Percentiles rank a stretch among this genome's conserved stretches.
phyloP scores from a whole-genome alignment of 306 rosid species.

The Trichosanthes truncata region DNA sequence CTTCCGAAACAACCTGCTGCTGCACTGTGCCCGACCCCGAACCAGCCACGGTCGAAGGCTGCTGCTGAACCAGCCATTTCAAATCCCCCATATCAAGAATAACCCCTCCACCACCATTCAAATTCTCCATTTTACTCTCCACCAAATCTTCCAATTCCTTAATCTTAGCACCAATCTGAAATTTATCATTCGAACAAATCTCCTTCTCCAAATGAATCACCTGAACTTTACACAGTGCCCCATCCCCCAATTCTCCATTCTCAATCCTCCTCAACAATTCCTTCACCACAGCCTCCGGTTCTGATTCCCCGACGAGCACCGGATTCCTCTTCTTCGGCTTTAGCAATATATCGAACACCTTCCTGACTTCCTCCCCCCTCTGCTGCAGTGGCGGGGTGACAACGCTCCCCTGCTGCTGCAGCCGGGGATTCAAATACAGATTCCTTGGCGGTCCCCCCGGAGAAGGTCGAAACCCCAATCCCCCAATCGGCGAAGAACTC shows the following conservation, averaged over 20 bases:
- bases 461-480: conserved; percentile 51
- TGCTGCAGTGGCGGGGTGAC: conserved; percentile 32
- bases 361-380: conserved; percentile 60
- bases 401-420: conserved; percentile 49
- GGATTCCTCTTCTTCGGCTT: conserved; percentile 73
- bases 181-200: conserved; percentile 43
- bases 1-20: conserved; percentile 57
- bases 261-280: conserved; percentile 68
- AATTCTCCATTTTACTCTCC: conserved; percentile 37
- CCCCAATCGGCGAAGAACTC: conserved; percentile 45
- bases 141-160: conserved; percentile 59
- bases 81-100: conserved; percentile 80
- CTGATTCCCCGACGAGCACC: conserved; percentile 81
- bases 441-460: conserved; percentile 27
- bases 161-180: conserved; percentile 32
- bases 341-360: conserved; percentile 50
- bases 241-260: conserved; percentile 51
- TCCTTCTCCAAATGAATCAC: conserved; percentile 70
- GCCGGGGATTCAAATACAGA: conserved; percentile 67
- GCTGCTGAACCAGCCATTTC: conserved; percentile 85
- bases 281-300: conserved; percentile 65
- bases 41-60: conserved; percentile 33
- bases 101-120: conserved; percentile 32
- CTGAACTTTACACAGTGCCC: conserved; percentile 32
- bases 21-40: conserved; percentile 34